Percentiles rank a stretch among this genome's conserved stretches.
Evolutionary conservation across 176 grass and related monocot species (phyloP).

Genomic region (Avena insularis): DNA sequence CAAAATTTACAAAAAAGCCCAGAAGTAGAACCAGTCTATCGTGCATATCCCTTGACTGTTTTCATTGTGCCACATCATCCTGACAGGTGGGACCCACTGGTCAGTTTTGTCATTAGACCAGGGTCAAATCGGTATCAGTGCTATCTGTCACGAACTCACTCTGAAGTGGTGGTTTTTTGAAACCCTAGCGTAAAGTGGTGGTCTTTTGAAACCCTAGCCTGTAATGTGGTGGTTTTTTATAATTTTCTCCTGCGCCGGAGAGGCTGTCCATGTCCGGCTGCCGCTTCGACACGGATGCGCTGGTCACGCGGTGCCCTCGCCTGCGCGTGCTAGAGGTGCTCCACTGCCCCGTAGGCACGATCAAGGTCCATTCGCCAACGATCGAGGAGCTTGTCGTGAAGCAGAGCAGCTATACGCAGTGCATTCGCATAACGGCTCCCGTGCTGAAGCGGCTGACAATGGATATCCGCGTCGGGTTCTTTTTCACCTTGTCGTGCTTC

Average conservation of each 20-base stretch:
- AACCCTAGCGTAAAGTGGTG: no score
- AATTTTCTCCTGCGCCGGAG: not conserved
- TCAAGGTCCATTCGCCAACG: not conserved
- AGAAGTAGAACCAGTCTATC: no score
- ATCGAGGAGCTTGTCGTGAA: constrained; percentile 1
- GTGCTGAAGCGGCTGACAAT: not conserved
- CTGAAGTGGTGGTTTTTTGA: no score
- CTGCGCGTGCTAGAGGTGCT: not conserved
- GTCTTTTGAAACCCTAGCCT: no score
- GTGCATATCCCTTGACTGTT: no score
- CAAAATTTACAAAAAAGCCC: no score
- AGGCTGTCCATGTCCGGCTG: not conserved
- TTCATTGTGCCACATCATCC: no score
- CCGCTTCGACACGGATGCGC: not conserved
- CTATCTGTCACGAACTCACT: no score
- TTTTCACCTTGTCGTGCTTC: not conserved
- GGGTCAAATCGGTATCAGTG: no score
- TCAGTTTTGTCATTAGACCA: no score
- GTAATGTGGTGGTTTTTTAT: no score
- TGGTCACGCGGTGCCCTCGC: not conserved
- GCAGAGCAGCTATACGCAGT: not conserved
- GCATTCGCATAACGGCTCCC: not conserved
- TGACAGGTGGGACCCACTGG: no score
- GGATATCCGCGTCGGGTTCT: not conserved
- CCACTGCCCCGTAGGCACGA: rapidly evolving